A percentile compares a stretch with the other conserved stretches of the same genome.
Conservation (phyloP, 306 rosid species). For the Castanospermum australe region DNA sequence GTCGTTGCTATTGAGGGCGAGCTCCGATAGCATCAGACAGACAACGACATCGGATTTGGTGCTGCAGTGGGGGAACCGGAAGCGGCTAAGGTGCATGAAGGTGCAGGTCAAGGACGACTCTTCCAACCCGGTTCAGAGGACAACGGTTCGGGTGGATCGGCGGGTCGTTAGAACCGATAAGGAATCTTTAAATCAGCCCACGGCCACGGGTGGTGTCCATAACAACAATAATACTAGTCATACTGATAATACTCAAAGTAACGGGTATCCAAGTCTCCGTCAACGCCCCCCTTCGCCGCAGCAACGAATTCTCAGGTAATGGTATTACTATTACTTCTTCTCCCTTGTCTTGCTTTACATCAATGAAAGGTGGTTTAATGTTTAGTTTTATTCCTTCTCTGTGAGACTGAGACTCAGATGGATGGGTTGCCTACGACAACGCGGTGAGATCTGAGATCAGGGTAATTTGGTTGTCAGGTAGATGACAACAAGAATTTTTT, state of each 20-base stretch:
- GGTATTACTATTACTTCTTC: background rate
- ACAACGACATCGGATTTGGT: slow-evolving; percentile 70
- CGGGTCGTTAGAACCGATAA: slow-evolving; percentile 65
- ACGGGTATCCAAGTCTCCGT: slow-evolving; percentile 81
- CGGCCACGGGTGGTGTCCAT: slow-evolving; percentile 14
- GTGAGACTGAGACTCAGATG: background rate
- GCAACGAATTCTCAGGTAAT: slow-evolving; percentile 75
- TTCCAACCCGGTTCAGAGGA: slow-evolving; percentile 56
- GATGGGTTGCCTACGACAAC: background rate
- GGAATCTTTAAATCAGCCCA: slow-evolving; percentile 51
- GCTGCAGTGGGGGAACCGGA: slow-evolving; percentile 92
- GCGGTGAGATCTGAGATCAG: slow-evolving; percentile 19
- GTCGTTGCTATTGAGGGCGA: slow-evolving; percentile 52
- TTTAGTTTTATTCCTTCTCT: background rate
- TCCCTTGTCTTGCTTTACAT: background rate
- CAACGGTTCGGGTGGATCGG: slow-evolving; percentile 79
- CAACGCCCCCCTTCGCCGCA: slow-evolving; percentile 76
- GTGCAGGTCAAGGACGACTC: slow-evolving; percentile 77
- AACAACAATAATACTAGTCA: background rate
- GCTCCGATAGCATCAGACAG: slow-evolving; percentile 44
- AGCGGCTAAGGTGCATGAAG: slow-evolving; percentile 92
- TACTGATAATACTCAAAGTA: slow-evolving; percentile 8
- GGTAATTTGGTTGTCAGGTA: background rate
- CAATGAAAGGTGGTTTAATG: background rate
- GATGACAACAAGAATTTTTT: too few relatives aligned